These are phyloP conservation scores for Petunia hybrid DNA, from an alignment of 305 asterid genomes.

Conservation along the genomic window DNA sequence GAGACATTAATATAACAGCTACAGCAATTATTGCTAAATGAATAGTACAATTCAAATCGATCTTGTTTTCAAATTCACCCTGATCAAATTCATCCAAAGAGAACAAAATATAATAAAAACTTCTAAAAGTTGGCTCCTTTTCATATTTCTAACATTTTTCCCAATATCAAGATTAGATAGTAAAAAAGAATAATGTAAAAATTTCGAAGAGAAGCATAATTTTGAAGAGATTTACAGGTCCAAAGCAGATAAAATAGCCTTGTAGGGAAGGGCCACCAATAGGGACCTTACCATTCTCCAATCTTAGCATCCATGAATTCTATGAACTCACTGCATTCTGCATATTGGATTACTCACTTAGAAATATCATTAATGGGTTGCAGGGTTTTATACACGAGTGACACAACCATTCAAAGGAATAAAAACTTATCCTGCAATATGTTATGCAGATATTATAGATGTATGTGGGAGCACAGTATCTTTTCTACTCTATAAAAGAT, in stretches of 20 bases:
- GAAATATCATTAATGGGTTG: slow-evolving; percentile 6
- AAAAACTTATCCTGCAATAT: neutral
- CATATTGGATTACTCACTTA: no score
- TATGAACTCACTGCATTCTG: no score
- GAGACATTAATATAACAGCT: neutral
- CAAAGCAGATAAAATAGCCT: no score
- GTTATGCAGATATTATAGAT: neutral
- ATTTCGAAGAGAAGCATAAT: neutral
- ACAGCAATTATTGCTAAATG: neutral
- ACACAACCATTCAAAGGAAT: neutral
- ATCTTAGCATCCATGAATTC: neutral
- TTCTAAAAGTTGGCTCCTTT: neutral
- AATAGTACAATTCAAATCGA: no score
- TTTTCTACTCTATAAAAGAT: neutral
- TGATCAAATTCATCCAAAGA: neutral
- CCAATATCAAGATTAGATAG: neutral
- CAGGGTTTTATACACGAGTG: neutral
- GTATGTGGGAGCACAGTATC: neutral
- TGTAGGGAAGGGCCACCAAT: no score
- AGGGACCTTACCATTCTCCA: no score
- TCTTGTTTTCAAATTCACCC: neutral
- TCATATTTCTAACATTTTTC: neutral
- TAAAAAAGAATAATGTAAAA: neutral
- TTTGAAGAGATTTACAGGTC: neutral
- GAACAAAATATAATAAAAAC: no score